phyloP scores from a whole-genome alignment of 495 filamentous ascomycete species.

The Articulospora tetracladia region DNA sequence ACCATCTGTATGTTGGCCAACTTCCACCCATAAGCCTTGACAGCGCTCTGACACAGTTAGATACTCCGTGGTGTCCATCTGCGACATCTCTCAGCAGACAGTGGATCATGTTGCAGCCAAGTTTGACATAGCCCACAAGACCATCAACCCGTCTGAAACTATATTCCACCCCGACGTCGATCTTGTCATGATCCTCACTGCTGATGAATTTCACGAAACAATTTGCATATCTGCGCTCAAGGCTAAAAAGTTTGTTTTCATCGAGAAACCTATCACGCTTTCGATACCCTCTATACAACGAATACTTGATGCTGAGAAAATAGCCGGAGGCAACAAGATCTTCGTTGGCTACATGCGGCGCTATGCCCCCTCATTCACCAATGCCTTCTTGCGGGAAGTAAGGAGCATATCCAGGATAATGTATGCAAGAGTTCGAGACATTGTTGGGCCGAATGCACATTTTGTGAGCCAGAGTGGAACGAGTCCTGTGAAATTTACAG shows the following conservation, averaged over 20 bases:
- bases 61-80: constrained; percentile 4
- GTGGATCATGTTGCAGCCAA: constrained; percentile 6
- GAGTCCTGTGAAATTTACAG: constrained; percentile 34
- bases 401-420: constrained; percentile 37
- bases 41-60: not conserved
- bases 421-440: constrained; percentile 51
- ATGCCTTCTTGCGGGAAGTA: constrained; percentile 43
- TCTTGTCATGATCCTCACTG: constrained; percentile 47
- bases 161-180: constrained; percentile 34
- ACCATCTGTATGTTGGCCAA: not conserved
- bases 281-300: not conserved
- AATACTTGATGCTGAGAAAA: constrained; percentile 29
- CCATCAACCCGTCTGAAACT: not conserved
- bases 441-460: constrained; percentile 43
- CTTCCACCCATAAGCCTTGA: not conserved
- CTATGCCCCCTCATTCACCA: constrained; percentile 46
- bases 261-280: constrained; percentile 49
- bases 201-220: constrained; percentile 46
- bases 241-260: constrained; percentile 48
- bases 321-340: constrained; percentile 25
- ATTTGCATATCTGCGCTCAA: constrained; percentile 46
- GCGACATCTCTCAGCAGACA: constrained; percentile 19
- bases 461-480: constrained; percentile 49
- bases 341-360: constrained; percentile 54
- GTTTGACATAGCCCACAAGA: constrained; percentile 7